Percentiles rank a stretch among this genome's conserved stretches.
Conservation (phyloP, 148 eudicot species). For the Nyssa sinensis region DNA sequence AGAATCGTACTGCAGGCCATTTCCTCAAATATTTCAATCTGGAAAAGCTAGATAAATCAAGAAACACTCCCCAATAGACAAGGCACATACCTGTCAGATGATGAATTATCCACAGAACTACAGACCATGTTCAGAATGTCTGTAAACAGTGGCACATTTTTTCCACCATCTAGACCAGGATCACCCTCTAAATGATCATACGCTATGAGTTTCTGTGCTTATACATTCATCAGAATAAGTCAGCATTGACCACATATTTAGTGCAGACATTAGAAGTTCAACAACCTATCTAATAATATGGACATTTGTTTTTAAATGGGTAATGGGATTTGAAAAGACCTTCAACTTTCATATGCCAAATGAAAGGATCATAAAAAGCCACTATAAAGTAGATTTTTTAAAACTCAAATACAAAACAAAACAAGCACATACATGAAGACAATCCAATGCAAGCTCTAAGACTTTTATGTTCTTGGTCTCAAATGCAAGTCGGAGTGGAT, state of each 20-base stretch:
- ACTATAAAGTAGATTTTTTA: background rate
- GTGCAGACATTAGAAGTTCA: background rate
- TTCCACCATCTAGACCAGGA: constrained; percentile 95
- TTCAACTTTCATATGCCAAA: constrained; percentile 5
- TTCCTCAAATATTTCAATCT: constrained; percentile 14
- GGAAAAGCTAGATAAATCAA: background rate
- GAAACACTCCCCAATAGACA: constrained; percentile 9
- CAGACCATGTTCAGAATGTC: constrained; percentile 87
- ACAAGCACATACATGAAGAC: constrained; percentile 82
- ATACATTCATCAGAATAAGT: constrained; percentile 23
- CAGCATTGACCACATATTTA: background rate
- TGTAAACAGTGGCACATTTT: constrained; percentile 63
- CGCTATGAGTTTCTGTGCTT: constrained; percentile 86
- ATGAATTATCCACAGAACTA: constrained; percentile 83
- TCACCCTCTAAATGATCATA: constrained; percentile 98
- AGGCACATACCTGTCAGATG: constrained; percentile 75
- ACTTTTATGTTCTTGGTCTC: constrained; percentile 86
- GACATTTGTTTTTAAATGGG: constrained; percentile 2
- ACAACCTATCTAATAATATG: background rate
- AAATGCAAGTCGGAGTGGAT: constrained; percentile 86
- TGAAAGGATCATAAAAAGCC: background rate
- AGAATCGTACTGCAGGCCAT: constrained; percentile 77
- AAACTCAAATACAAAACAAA: constrained; percentile 8
- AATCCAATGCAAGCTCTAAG: constrained; percentile 86
- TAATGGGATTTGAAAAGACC: background rate